Conservation (phyloP, 2,329 filamentous ascomycete species). For the Penicillium palitans region DNA sequence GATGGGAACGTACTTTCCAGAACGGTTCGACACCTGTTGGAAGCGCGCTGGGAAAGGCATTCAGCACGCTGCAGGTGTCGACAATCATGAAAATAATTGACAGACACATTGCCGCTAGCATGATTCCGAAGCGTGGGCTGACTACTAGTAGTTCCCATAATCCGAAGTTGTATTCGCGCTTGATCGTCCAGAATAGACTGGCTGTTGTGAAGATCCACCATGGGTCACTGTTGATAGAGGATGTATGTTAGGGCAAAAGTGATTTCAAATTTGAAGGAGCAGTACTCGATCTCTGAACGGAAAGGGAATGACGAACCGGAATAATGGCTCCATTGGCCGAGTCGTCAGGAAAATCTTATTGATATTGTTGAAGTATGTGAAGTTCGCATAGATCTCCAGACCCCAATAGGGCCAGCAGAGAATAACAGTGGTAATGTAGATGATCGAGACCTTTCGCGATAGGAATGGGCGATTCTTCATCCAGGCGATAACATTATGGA, state of each 20-base stretch:
- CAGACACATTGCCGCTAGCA: conserved; percentile 61
- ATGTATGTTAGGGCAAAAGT: background rate
- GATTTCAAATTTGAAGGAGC: background rate
- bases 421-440: conserved; percentile 61
- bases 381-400: conserved; percentile 65
- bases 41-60: conserved; percentile 42
- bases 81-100: conserved; percentile 62
- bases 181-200: conserved; percentile 64
- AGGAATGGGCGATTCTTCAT: conserved; percentile 66
- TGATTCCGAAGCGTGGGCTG: conserved; percentile 64
- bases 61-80: conserved; percentile 61
- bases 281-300: too few species aligned
- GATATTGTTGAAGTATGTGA: conserved; percentile 61
- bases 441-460: conserved; percentile 48
- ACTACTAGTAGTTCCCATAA: conserved; percentile 59
- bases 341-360: conserved; percentile 56
- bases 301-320: conserved; percentile 44
- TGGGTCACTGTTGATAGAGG: conserved; percentile 50
- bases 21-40: conserved; percentile 65
- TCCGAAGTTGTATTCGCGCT: conserved; percentile 60
- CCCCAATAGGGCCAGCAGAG: conserved; percentile 65
- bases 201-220: conserved; percentile 67
- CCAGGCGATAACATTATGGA: conserved; percentile 69
- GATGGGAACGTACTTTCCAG: conserved; percentile 50
- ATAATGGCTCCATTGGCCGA: conserved; percentile 61